Base-by-base conservation (phyloP, 1,139 yeast genomes). In the Taphrina populina region DNA sequence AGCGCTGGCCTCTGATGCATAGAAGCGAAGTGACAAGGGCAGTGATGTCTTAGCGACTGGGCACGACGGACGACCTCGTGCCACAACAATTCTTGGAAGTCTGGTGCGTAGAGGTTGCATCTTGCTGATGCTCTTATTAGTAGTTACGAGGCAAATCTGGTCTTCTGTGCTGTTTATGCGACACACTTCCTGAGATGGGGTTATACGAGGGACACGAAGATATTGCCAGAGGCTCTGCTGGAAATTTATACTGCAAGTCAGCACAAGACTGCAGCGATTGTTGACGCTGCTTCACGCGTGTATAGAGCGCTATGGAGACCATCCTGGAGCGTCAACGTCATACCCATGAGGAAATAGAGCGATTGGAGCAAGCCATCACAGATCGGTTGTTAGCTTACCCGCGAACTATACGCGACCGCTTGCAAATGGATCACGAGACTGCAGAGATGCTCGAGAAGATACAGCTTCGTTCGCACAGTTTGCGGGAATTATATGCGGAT, bases 391-490 rank as follows among this genome's bases (percentile, higher is more conserved):
- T 67, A 27, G 45, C 40, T 17, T 43, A 44, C 60, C 59, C 57
- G 17, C 45, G 47, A 24, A 45, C 52, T 24, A 63, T 66, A 39
- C 71, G 75, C 59, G 81, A 77, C 61, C 73, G 76, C 0, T 64
- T 80, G 10, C 62, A 81, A 13, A 94, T 85, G 62, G 82, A 83
- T 63, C 86, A 83, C 67, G 96, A 90, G 66, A 73, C 87, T 2
- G 71, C 73, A 15, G 64, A 68, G 46, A 78, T 90, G 47, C 64
- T 78, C 2, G 72, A 75, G 5, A 76, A 78, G 59, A 81, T 80
- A 63, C 66, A 71, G 36, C 67, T 64, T 11, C 75, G 72, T 52
- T 68, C 76, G 37, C 55, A 60, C 8, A 64, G 65, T n/a, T 47
- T 76, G 15, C 52, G 66, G 7, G 64, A 61, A 1, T 58, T 66